Base-by-base conservation (phyloP, 129 eudicot genomes). In the Lonicera japonica region DNA sequence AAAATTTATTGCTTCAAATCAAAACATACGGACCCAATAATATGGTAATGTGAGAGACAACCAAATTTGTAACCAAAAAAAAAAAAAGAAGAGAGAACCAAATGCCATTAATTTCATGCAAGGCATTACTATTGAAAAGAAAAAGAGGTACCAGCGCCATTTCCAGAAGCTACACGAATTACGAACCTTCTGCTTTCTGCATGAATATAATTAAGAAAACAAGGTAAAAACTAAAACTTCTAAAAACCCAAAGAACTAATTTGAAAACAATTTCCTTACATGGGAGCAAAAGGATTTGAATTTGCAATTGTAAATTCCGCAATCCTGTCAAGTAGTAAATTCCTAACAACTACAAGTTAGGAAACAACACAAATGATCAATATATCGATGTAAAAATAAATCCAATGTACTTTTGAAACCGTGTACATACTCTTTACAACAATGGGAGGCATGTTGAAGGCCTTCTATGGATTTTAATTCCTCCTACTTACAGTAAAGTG, bases 111-210 rank as follows among this genome's bases (percentile, higher is more conserved):
- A 29, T 29, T 29, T 29, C 6, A 10, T n/a, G 15, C 55, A 16
- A 20, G 8, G 15, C n/a, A 59, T 8, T 67, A 45, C 41, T 24
- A 3, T n/a, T 54, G 19, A 47, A 25, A 54, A 6, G 41, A 20
- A 6, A 7, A 62, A 40, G 16, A 38, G 5, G 55, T 85, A 90
- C 97, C 97, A 86, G 74, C 86, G 83, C 97, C 97, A 83, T 73
- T 81, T 86, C 97, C 97, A 86, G 73, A 83, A 68, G 62, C 89
- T 60, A 56, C 89, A 73, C 3, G 83, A 74, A 66, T 71, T 90
- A 13, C 75, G 71, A 21, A 29, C 61, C 77, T 83, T 86, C 73
- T 53, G 75, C 19, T 64, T 70, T 66, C 97, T 90, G 89, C 51
- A 72, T 17, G 20, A 45, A 39, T n/a, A n/a, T n/a, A n/a, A n/a